phyloP scores from a whole-genome alignment of 2,329 filamentous ascomycete species.

The Fusarium bactridioides region DNA sequence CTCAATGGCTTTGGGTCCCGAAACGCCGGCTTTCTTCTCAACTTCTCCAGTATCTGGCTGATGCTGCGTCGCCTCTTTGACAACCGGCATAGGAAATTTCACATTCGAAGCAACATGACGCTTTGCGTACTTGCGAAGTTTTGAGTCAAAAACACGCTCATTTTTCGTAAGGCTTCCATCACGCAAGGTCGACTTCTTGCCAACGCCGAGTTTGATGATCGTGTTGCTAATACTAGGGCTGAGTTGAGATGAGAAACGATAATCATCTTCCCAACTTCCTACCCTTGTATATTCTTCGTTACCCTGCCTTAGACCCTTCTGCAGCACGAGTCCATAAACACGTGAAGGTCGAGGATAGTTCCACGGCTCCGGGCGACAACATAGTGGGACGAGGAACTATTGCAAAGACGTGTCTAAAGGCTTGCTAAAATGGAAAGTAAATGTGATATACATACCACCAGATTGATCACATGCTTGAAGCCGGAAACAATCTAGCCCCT shows the following conservation, averaged over 20 bases:
- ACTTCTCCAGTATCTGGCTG: accelerated
- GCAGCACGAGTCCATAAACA: not conserved
- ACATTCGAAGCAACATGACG: accelerated
- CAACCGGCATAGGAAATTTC: accelerated
- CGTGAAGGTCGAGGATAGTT: accelerated
- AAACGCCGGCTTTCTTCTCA: accelerated
- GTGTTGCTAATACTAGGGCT: not conserved
- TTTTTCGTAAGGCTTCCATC: accelerated
- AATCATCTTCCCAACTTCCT: not conserved
- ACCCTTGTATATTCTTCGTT: not conserved
- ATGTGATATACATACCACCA: accelerated
- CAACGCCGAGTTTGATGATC: not conserved
- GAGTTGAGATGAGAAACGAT: not conserved
- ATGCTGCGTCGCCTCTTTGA: accelerated
- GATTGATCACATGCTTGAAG: accelerated
- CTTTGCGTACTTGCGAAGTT: accelerated
- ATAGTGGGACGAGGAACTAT: not conserved
- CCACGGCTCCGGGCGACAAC: accelerated
- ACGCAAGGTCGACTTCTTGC: accelerated
- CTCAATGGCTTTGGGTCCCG: accelerated
- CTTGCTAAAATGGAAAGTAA: accelerated
- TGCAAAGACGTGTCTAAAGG: accelerated
- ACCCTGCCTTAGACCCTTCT: accelerated
- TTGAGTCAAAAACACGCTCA: not conserved
- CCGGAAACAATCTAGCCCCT: not conserved